Evolutionary conservation across 768 basidiomycete genomes (phyloP), one percentile per base, ranked within the genome.

Genomic region (Phanerodontia chrysosporium): DNA sequence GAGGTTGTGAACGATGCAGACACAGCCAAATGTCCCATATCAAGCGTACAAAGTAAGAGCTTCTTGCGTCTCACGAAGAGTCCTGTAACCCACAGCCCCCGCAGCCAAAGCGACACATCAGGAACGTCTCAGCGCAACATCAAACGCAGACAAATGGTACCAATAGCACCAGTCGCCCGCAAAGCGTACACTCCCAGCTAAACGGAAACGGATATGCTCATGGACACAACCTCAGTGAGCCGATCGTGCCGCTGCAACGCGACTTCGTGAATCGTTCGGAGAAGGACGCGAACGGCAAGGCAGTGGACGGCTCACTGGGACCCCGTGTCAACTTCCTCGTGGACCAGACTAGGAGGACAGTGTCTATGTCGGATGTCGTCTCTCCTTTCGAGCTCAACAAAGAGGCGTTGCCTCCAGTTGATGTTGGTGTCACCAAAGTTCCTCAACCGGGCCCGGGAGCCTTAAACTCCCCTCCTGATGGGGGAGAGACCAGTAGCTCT

Each of bases 71-170:
- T 35, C 57, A 46, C 27, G 30, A 24, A 51, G 6, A 35, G 22
- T 49, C 3, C 52, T 10, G 57, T 44, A 44, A 57, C 30, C 32
- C 29, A 49, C 39, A 25, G 54, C 55, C 22, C n/a, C 21, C 24
- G 13, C 24, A 81, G 80, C 73, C 81, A 13, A 82, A 80, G 67
- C 73, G 80, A 25, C 81, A 81, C 61, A 77, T 76, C 0, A 74
- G 78, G 52, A 73, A 68, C 3, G 51, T 68, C 18, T 80, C 81
- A 0, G 58, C 58, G 7, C 42, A 53, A n/a, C 65, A 63, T 21
- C 64, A 66, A 45, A 57, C 61, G 0, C 68, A 25, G n/a, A 44
- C 66, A 7, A 69, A 69, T 45, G 65, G 67, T 28, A 61, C 67
- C 9, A 69, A 69, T 45, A 65, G 67, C 30, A 61, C 67, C 0